phyloP scores from a whole-genome alignment of 495 filamentous ascomycete species.

The Xanthoparmelia taractica region DNA sequence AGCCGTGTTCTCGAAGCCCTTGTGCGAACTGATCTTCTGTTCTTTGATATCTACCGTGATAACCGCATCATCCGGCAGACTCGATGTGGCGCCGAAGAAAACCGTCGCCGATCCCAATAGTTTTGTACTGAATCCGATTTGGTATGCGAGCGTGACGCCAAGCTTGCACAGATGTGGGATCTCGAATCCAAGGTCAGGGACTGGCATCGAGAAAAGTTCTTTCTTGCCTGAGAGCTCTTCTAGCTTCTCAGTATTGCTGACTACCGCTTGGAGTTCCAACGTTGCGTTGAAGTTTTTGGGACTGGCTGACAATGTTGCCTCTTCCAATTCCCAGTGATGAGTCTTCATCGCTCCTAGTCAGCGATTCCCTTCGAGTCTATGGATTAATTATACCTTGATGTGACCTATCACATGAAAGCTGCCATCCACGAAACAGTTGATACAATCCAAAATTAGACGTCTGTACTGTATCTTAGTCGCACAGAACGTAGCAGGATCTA shows the following conservation, averaged over 20 bases:
- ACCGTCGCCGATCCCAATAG: not conserved
- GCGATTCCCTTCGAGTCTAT: not conserved
- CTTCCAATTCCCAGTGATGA: not conserved
- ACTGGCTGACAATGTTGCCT: not conserved
- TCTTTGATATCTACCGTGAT: constrained; percentile 1
- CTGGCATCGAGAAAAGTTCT: constrained; percentile 25
- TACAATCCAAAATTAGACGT: not conserved
- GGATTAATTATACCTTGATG: not conserved
- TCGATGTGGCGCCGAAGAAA: not conserved
- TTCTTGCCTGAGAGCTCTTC: constrained; percentile 10
- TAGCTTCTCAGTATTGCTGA: constrained; percentile 17
- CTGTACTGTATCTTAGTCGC: not conserved
- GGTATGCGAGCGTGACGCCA: constrained; percentile 29
- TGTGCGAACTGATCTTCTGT: not conserved
- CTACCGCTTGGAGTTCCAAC: constrained; percentile 29
- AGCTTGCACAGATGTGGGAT: constrained; percentile 30
- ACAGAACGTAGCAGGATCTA: not conserved
- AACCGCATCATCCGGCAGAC: constrained; percentile 3
- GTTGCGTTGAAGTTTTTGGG: constrained; percentile 16
- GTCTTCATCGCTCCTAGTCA: not conserved
- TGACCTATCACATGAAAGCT: not conserved
- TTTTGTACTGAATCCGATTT: constrained; percentile 13
- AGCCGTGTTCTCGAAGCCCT: not conserved
- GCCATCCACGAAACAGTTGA: not conserved
- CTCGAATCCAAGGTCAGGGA: constrained; percentile 29